These are phyloP conservation scores for Annulohypoxylon truncatum DNA, from an alignment of 2,329 filamentous ascomycete species.

Conservation along the genomic window DNA sequence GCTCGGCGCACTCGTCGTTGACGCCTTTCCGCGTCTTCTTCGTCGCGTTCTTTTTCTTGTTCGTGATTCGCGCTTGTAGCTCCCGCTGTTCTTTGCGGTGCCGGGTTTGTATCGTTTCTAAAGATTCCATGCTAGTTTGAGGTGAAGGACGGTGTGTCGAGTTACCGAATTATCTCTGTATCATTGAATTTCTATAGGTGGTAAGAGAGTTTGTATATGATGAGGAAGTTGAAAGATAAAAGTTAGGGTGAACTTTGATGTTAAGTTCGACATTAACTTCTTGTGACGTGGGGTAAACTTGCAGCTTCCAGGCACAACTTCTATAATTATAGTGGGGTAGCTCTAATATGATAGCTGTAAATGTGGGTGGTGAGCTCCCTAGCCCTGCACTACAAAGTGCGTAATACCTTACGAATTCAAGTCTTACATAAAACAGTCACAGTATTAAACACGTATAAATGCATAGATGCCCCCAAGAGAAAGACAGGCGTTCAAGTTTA, in stretches of 20 bases:
- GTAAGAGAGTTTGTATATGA: neutral
- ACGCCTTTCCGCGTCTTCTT: conserved; percentile 85
- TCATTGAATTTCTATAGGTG: neutral
- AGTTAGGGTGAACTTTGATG: neutral
- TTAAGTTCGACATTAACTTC: conserved; percentile 1
- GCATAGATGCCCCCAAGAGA: neutral
- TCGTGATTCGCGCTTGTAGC: conserved; percentile 84
- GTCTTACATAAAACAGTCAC: neutral
- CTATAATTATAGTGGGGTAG: conserved; percentile 14
- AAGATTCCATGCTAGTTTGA: conserved; percentile 56
- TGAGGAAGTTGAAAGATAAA: neutral
- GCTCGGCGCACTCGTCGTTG: conserved; percentile 78
- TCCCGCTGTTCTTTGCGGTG: conserved; percentile 92
- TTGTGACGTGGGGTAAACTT: conserved; percentile 14
- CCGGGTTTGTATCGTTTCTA: conserved; percentile 81
- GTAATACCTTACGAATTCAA: neutral
- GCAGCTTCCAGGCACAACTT: neutral
- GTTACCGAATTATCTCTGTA: neutral
- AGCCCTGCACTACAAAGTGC: neutral
- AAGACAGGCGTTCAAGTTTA: neutral
- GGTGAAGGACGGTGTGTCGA: neutral
- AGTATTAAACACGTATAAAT: neutral
- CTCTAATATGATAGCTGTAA: neutral
- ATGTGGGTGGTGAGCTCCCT: neutral
- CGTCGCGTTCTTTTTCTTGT: conserved; percentile 96